These are phyloP conservation scores for Backusella tarrabulga DNA, from an alignment of 192 early-diverging fungal species.

Conservation along the genomic window DNA sequence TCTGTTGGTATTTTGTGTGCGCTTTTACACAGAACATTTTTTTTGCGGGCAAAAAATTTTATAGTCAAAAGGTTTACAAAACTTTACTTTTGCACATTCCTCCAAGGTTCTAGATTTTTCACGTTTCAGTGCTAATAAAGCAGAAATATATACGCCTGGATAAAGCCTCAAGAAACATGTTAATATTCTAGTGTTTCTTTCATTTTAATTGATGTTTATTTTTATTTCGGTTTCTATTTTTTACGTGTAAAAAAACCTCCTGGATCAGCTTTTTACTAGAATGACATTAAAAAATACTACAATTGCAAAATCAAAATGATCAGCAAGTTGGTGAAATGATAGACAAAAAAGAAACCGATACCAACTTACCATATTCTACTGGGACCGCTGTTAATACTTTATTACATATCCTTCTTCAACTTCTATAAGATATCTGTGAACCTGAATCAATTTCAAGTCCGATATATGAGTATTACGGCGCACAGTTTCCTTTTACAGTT, in stretches of 20 bases:
- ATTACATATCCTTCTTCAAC: neutral
- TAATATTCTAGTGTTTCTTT: constrained; percentile 1
- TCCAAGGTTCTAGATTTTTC: constrained; percentile 8
- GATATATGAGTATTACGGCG: neutral
- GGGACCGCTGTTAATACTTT: neutral
- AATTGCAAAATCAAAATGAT: constrained; percentile 3
- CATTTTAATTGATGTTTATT: neutral
- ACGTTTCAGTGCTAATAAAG: neutral
- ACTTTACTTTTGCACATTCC: neutral
- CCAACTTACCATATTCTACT: neutral
- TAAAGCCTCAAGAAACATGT: neutral
- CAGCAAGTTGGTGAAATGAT: neutral
- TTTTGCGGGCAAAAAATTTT: neutral
- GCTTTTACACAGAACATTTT: neutral
- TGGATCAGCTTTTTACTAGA: neutral
- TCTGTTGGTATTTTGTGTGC: neutral
- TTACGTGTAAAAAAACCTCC: neutral
- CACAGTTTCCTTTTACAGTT: neutral
- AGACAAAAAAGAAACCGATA: neutral
- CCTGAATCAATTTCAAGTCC: neutral
- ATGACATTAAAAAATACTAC: constrained; percentile 1
- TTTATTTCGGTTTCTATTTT: constrained; percentile 1
- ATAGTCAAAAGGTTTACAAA: neutral
- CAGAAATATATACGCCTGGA: neutral
- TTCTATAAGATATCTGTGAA: neutral